Evolutionary conservation across 495 filamentous ascomycete genomes (phyloP), one percentile per base, ranked within the genome.

Genomic region (Margaritispora aquatica): DNA sequence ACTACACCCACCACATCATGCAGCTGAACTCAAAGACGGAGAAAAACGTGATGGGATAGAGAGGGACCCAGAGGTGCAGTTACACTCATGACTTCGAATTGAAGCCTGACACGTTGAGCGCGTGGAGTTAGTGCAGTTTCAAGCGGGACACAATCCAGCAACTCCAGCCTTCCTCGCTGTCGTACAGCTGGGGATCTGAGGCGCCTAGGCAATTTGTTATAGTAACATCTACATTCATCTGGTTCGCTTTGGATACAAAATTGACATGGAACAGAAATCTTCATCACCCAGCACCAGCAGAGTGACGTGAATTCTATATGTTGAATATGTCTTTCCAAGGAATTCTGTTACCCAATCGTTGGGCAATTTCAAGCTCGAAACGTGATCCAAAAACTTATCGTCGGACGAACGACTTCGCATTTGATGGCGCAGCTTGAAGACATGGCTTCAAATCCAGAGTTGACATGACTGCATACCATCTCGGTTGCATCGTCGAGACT

Each of bases 71-170:
- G 21, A 34, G 26, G 1, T 13, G 48, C n/a, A n/a, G 10, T 26
- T 27, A 26, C 31, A 19, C 38, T 27, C 31, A 49, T 11, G 38
- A 23, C 26, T 62, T 38, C 59, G 49, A 62, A 58, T 62, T 62
- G 55, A 46, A 62, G 49, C 20, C 50, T 58, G 60, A 62, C 60
- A 62, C 60, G 60, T 62, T 44, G 38, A n/a, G 38, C 15, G 38
- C 38, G 38, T 44, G 38, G 19, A 44, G 4, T 44, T 17, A 44
- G 10, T 44, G 38, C 38, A 44, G 38, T 7, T 2, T 44, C 38
- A 9, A 44, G 38, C 38, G 38, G 38, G 7, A 17, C 3, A n/a
- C 38, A 44, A 17, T 44, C 10, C 10, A 44, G 38, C 38, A 44
- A n/a, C 19, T 44, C 38, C 11, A 17, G 19, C 38, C 19, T 44